Conservation (phyloP, 225 moss, liverwort and hornwort species). For the Climacium dendroides region DNA sequence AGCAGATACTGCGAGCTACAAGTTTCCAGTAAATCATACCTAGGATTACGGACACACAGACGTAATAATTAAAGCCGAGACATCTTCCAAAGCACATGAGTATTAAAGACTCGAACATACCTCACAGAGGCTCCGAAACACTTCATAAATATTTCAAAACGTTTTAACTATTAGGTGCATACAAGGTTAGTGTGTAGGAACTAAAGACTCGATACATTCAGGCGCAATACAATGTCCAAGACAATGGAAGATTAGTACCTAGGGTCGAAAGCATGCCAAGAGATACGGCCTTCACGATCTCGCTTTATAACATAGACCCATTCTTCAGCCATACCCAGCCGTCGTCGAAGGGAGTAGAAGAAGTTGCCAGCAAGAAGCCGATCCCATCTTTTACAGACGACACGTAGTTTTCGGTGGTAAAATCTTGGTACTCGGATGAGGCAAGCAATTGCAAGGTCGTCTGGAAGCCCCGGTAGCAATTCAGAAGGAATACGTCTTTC, state of each 20-base stretch:
- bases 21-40: background rate
- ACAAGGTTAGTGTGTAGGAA: background rate
- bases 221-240: background rate
- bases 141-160: background rate
- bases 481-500: constrained; percentile 86
- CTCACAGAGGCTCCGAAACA: background rate
- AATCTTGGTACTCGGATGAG: constrained; percentile 89
- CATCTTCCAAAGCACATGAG: background rate
- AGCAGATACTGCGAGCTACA: background rate
- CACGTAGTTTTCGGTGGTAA: constrained; percentile 77
- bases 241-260: constrained; percentile 19
- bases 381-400: constrained; percentile 98
- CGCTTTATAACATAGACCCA: constrained; percentile 98
- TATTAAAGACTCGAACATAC: background rate
- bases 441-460: constrained; percentile 98
- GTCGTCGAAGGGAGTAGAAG: constrained; percentile 82
- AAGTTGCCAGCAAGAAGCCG: constrained; percentile 93
- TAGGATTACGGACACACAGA: background rate
- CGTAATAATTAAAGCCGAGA: background rate
- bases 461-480: constrained; percentile 91
- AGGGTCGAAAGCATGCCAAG: constrained; percentile 99
- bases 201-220: background rate
- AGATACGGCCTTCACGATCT: constrained; percentile 89
- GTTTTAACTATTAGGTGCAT: background rate
- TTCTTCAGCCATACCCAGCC: constrained; percentile 94